phyloP scores from a whole-genome alignment of 1,139 yeast species.

The Taphrina deformans region DNA sequence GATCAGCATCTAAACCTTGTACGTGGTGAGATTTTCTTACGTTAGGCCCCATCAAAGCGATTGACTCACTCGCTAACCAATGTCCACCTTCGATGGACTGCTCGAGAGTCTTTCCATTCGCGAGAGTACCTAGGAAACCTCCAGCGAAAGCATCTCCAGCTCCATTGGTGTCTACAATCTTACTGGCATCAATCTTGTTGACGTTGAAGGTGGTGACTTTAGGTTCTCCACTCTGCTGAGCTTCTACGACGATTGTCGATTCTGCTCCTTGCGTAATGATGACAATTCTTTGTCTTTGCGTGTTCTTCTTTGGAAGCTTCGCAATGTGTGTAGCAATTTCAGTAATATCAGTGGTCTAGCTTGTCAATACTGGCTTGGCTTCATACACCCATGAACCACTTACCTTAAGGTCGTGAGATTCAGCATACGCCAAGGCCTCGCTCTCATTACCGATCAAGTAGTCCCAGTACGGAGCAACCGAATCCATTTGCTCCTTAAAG shows the following conservation, averaged over 20 bases:
- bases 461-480: slow-evolving; percentile 82
- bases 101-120: slow-evolving; percentile 63
- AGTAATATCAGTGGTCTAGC: slow-evolving; percentile 60
- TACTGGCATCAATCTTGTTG: slow-evolving; percentile 62
- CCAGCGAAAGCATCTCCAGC: slow-evolving; percentile 99
- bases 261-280: slow-evolving; percentile 90
- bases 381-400: background rate
- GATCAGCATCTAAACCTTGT: background rate
- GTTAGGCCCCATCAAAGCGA: slow-evolving; percentile 85
- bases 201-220: slow-evolving; percentile 62
- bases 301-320: slow-evolving; percentile 72
- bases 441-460: slow-evolving; percentile 92
- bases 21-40: background rate
- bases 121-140: slow-evolving; percentile 90
- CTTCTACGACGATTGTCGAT: slow-evolving; percentile 63
- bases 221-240: slow-evolving; percentile 46
- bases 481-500: slow-evolving; percentile 87
- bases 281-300: slow-evolving; percentile 66
- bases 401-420: slow-evolving; percentile 58
- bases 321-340: slow-evolving; percentile 84
- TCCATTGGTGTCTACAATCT: slow-evolving; percentile 92
- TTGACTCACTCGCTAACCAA: slow-evolving; percentile 91
- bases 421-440: slow-evolving; percentile 94
- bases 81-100: slow-evolving; percentile 82
- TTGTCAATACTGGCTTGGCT: background rate